Base-by-base conservation (phyloP, 306 rosid species). In the Begonia fuchsioides region DNA sequence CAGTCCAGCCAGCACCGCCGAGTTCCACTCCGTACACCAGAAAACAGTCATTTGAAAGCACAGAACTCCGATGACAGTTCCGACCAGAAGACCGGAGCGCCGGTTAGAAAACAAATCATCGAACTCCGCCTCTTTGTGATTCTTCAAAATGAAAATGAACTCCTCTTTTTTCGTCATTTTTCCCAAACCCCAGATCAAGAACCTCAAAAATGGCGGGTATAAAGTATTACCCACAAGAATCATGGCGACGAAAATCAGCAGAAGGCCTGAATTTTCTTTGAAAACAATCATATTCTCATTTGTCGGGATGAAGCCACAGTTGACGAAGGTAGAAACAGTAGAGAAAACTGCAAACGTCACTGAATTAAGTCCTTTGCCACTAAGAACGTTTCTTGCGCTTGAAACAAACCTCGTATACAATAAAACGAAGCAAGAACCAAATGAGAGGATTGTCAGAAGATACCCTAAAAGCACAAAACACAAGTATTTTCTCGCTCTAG, bases 211-310 rank as follows among this genome's bases (percentile, higher is more conserved):
- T n/a, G 68, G 15, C 13, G 94, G 87, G 45, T 60, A 76, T 55
- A 79, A 18, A 11, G 87, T 79, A 62, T 79, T 83, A 10, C 84
- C 94, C 1, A 83, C 38, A 39, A 83, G 72, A 7, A 67, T 44
- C 6, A 68, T 79, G 40, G 84, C 69, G 17, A 71, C 58, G 1
- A 83, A 64, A 18, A 83, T 62, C 0, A 83, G 45, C 10, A 76
- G 65, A 12, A 79, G 66, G 16, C 75, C 84, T 0, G 76, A 73
- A 43, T 83, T 72, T 32, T 53, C 47, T 7, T 51, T 53, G 50
- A 76, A 82, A 9, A 71, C 73, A 12, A 73, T 9, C 94, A 79
- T 76, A 70, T 79, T 82, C 15, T 82, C 94, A n/a, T 73, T 82
- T 10, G 87, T 82, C 2, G 87, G 94, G n/a, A 82, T 41, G 39